Evolutionary conservation across 1,284 basidiomycete species (phyloP).

Genomic region (Cutaneotrichosporon cutaneum): DNA sequence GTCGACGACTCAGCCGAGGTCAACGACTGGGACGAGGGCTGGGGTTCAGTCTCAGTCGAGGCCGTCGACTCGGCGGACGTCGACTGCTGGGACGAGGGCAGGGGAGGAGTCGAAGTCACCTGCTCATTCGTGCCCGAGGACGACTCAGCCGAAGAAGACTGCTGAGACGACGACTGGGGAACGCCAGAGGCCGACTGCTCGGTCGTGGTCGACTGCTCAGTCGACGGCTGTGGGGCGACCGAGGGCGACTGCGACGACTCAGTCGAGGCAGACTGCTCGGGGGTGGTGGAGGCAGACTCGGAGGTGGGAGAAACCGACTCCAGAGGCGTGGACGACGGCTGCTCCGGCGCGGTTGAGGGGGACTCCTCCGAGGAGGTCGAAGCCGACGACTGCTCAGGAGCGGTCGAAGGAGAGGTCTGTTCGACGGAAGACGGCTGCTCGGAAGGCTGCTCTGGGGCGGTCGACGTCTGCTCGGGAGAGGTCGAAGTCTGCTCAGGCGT

Average conservation of each 20-base stretch:
- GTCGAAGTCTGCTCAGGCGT: slow-evolving; percentile 1
- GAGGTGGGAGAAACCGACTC: neutral
- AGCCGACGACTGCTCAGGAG: neutral
- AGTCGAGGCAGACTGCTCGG: neutral
- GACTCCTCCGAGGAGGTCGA: neutral
- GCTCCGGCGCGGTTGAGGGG: slow-evolving; percentile 1
- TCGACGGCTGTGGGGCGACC: neutral
- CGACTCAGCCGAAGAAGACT: too few species aligned
- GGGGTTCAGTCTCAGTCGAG: neutral
- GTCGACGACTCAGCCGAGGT: neutral
- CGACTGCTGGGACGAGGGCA: neutral
- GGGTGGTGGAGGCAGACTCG: slow-evolving; percentile 1
- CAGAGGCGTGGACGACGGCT: slow-evolving; percentile 5
- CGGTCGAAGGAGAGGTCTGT: slow-evolving; percentile 2
- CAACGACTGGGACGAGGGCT: neutral
- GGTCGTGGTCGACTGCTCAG: neutral
- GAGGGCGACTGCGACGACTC: neutral
- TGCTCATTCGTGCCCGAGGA: too few species aligned
- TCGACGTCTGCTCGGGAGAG: slow-evolving; percentile 1
- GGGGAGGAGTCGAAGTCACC: neutral
- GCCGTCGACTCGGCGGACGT: neutral
- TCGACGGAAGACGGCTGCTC: slow-evolving; percentile 1
- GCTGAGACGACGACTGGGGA: neutral
- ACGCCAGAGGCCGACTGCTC: neutral
- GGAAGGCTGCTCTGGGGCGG: slow-evolving; percentile 1